Evolutionary conservation across 2,329 filamentous ascomycete genomes (phyloP).

Genomic region (Massarina eburnea): DNA sequence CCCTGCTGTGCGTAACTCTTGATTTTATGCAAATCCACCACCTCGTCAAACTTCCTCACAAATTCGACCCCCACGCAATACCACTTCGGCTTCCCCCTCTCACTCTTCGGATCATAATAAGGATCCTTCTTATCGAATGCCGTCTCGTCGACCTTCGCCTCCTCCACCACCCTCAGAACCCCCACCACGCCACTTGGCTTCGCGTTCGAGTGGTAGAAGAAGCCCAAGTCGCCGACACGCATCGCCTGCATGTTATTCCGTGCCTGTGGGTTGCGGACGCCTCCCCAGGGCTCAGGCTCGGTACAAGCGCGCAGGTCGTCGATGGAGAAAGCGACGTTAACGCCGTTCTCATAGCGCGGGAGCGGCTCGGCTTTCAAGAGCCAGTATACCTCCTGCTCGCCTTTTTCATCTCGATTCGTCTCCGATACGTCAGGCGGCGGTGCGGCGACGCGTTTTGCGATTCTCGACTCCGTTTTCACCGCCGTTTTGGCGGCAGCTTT

Average conservation of each 20-base stretch:
- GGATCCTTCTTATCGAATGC: slow-evolving; percentile 72
- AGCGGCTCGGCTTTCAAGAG: slow-evolving; percentile 70
- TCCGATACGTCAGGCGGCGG: slow-evolving; percentile 16
- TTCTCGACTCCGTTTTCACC: slow-evolving; percentile 8
- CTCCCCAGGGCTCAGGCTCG: slow-evolving; percentile 88
- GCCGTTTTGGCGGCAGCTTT: slow-evolving; percentile 8
- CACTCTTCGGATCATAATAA: slow-evolving; percentile 82
- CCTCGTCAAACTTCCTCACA: slow-evolving; percentile 74
- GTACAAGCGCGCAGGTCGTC: slow-evolving; percentile 76
- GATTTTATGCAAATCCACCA: slow-evolving; percentile 71
- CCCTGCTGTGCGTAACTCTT: slow-evolving; percentile 61
- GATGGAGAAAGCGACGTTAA: slow-evolving; percentile 92
- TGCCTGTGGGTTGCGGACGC: slow-evolving; percentile 59
- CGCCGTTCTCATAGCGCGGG: slow-evolving; percentile 78
- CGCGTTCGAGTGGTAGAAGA: slow-evolving; percentile 97
- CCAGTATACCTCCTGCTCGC: slow-evolving; percentile 46
- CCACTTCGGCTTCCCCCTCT: slow-evolving; percentile 74
- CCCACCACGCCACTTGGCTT: slow-evolving; percentile 87
- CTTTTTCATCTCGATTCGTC: slow-evolving; percentile 29
- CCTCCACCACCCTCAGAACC: slow-evolving; percentile 83
- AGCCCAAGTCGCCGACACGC: slow-evolving; percentile 87
- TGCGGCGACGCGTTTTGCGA: slow-evolving; percentile 1
- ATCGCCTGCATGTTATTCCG: slow-evolving; percentile 89
- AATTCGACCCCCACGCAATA: slow-evolving; percentile 87
- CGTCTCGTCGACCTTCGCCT: slow-evolving; percentile 77